Conservation (phyloP, 176 grass and related monocot species). For the Raddia distichophylla region DNA sequence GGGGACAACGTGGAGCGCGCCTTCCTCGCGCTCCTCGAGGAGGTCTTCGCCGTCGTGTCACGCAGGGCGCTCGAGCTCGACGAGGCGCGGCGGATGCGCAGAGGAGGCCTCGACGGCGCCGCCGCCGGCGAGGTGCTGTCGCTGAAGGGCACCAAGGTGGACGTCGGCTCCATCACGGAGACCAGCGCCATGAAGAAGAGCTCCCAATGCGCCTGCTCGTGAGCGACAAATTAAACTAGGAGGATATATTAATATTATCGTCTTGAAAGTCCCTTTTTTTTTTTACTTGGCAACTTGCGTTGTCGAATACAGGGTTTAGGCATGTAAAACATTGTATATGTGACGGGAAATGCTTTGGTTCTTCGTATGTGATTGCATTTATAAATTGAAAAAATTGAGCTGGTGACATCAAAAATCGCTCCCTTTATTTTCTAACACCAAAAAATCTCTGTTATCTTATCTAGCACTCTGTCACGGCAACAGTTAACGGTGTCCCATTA, state of each 20-base stretch:
- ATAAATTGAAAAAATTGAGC: too few relatives aligned
- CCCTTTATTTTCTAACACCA: too few relatives aligned
- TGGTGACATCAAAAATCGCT: too few relatives aligned
- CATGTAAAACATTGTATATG: background rate
- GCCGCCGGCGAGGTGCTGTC: slow-evolving; percentile 35
- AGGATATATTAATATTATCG: background rate
- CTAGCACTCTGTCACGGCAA: too few relatives aligned
- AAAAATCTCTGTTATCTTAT: too few relatives aligned
- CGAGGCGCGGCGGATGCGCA: slow-evolving; percentile 45
- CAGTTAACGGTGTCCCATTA: too few relatives aligned
- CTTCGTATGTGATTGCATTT: background rate
- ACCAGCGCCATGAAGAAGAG: slow-evolving; percentile 73
- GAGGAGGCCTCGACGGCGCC: background rate
- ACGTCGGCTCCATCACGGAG: slow-evolving; percentile 63
- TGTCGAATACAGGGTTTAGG: slow-evolving; percentile 24
- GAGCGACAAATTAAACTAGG: background rate
- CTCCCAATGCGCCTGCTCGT: slow-evolving; percentile 60
- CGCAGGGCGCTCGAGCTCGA: slow-evolving; percentile 60
- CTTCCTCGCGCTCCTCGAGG: slow-evolving; percentile 69
- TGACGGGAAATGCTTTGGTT: background rate
- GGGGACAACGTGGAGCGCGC: slow-evolving; percentile 73
- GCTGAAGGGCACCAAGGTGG: slow-evolving; percentile 59
- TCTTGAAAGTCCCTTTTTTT: background rate
- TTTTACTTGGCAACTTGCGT: background rate
- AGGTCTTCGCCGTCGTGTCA: slow-evolving; percentile 72